Conservation (phyloP, 306 rosid species). For the Biancaea sappan region DNA sequence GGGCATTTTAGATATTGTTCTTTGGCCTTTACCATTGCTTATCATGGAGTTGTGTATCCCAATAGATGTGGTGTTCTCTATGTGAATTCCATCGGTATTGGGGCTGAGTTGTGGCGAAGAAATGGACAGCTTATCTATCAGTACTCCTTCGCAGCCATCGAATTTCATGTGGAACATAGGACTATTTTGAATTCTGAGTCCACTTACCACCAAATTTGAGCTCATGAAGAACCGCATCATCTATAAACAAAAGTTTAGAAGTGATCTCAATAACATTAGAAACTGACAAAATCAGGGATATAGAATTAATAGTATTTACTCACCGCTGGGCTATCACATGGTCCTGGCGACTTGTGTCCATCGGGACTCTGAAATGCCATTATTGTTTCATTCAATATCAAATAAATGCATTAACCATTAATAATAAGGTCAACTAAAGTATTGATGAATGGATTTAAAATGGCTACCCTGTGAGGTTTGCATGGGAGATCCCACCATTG, state of each 20-base stretch:
- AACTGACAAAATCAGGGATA: background rate
- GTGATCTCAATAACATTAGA: background rate
- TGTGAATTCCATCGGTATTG: constrained; percentile 93
- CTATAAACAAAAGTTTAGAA: constrained; percentile 40
- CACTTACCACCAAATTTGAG: constrained; percentile 69
- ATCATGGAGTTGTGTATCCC: constrained; percentile 74
- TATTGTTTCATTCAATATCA: constrained; percentile 10
- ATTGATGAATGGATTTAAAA: background rate
- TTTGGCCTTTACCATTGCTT: constrained; percentile 65
- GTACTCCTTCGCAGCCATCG: constrained; percentile 87
- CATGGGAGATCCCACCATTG: constrained; percentile 98
- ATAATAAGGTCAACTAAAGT: background rate
- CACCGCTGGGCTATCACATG: constrained; percentile 89
- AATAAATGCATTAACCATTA: background rate
- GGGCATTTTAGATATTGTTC: background rate
- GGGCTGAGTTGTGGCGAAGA: constrained; percentile 96
- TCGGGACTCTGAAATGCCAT: constrained; percentile 64
- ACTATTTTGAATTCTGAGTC: constrained; percentile 73
- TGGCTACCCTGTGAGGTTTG: constrained; percentile 91
- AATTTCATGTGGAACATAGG: constrained; percentile 91
- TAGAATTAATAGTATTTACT: constrained; percentile 40
- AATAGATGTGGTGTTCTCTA: constrained; percentile 67
- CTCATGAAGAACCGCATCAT: constrained; percentile 90
- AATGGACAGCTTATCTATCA: constrained; percentile 62
- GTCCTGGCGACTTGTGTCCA: constrained; percentile 69